These are phyloP conservation scores for Vitis labrusca DNA, from an alignment of 164 flowering plant genomes.

Conservation along the genomic window DNA sequence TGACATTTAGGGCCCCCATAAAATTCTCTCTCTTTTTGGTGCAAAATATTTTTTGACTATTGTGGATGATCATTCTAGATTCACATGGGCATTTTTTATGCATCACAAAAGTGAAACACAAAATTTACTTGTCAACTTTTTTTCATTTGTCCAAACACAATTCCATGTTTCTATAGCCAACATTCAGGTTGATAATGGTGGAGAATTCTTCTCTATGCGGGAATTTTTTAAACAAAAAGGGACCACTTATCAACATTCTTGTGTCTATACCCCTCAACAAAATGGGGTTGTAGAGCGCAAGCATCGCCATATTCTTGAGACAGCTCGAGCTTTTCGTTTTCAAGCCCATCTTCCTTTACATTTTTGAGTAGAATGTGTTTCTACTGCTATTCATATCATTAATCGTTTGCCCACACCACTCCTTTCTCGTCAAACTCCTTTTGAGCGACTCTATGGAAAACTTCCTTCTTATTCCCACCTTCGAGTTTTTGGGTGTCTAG, in stretches of 20 bases:
- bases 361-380: conserved; percentile 14
- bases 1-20: not conserved
- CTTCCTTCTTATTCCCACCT: not conserved
- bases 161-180: not conserved
- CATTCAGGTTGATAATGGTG: too few relatives aligned
- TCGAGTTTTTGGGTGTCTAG: conserved; percentile 4
- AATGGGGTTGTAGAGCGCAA: conserved; percentile 12
- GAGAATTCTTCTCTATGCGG: too few relatives aligned
- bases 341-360: conserved; percentile 3
- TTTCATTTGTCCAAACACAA: not conserved
- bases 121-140: not conserved
- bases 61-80: not conserved
- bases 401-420: conserved; percentile 2
- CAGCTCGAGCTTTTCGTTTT: conserved; percentile 6
- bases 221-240: too few relatives aligned
- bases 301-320: conserved; percentile 10
- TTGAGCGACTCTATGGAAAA: not conserved
- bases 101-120: not conserved
- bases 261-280: not conserved
- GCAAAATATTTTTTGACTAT: too few relatives aligned
- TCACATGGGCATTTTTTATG: not conserved
- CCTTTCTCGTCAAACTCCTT: not conserved
- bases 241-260: too few relatives aligned
- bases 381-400: not conserved
- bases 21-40: too few relatives aligned